Percentiles rank a stretch among this genome's conserved stretches.
Conservation (phyloP, 1,284 basidiomycete species). For the Moniliella sp. region DNA sequence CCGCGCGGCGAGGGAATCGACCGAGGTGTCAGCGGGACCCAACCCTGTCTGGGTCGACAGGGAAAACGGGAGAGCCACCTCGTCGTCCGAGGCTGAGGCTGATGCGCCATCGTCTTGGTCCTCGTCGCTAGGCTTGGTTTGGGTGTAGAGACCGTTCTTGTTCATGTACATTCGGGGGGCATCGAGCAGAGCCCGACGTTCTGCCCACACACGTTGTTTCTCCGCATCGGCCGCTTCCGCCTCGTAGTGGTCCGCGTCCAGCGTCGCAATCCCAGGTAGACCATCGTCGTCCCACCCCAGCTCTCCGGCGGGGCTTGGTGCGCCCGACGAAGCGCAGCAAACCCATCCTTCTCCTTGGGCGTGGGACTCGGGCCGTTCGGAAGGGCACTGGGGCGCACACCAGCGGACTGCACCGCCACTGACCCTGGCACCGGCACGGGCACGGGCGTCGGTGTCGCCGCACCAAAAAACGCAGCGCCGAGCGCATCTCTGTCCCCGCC, state of each 20-base stretch:
- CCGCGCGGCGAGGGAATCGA: background rate
- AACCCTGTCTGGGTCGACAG: background rate
- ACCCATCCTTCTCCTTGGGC: background rate
- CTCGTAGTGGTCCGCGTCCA: background rate
- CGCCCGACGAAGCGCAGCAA: background rate
- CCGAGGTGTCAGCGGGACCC: background rate
- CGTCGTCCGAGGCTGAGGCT: too few species aligned
- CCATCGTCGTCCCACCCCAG: too few species aligned
- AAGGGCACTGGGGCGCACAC: too few species aligned
- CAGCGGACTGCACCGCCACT: too few species aligned
- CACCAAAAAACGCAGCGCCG: too few species aligned
- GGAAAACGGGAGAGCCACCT: too few species aligned
- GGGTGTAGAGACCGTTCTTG: background rate
- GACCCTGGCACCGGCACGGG: too few species aligned
- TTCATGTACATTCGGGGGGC: background rate
- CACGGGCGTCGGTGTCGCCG: too few species aligned
- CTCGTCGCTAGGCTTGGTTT: background rate
- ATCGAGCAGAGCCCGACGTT: background rate
- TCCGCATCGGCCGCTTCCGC: background rate
- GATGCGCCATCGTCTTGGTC: background rate
- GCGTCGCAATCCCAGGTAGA: background rate
- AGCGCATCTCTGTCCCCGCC: too few species aligned
- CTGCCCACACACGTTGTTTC: background rate
- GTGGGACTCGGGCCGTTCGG: too few species aligned
- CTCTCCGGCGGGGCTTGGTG: too few species aligned